phyloP scores from a whole-genome alignment of 352 stramenopile genomes.

The Hyaloperonospora arabidopsidis region DNA sequence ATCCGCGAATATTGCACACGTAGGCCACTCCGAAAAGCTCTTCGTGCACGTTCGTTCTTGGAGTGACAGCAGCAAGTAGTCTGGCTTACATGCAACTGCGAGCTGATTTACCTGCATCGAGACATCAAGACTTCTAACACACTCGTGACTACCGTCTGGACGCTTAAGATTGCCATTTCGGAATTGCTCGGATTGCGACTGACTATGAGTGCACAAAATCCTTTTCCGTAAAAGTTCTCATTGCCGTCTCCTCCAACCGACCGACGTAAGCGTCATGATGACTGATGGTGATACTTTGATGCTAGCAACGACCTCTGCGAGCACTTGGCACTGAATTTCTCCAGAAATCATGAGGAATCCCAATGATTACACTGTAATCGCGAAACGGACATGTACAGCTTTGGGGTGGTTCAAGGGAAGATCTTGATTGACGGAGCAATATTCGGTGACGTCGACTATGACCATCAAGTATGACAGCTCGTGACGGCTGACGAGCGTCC shows the following conservation, averaged over 20 bases:
- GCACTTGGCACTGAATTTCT: conserved; percentile 70
- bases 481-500: conserved; percentile 51
- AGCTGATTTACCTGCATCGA: conserved; percentile 67
- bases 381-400: conserved; percentile 72
- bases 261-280: conserved; percentile 21
- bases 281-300: conserved; percentile 27
- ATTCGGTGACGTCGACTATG: conserved; percentile 57
- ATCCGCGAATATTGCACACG: conserved; percentile 58
- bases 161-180: conserved; percentile 67
- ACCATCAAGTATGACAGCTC: conserved; percentile 57
- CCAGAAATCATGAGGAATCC: conserved; percentile 67
- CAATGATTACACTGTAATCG: conserved; percentile 62
- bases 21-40: conserved; percentile 51
- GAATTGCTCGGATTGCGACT: conserved; percentile 65
- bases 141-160: conserved; percentile 65
- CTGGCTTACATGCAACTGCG: conserved; percentile 70
- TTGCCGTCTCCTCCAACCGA: conserved; percentile 21
- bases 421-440: conserved; percentile 60
- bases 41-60: conserved; percentile 51
- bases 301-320: conserved; percentile 56
- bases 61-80: conserved; percentile 64
- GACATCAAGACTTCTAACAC: conserved; percentile 74
- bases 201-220: conserved; percentile 47
- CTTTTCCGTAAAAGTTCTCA: conserved; percentile 18
- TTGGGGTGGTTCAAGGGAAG: conserved; percentile 60